Evolutionary conservation across 1,284 basidiomycete genomes (phyloP), one percentile per base, ranked within the genome.

Genomic region (Cryptococcus hybrid): DNA sequence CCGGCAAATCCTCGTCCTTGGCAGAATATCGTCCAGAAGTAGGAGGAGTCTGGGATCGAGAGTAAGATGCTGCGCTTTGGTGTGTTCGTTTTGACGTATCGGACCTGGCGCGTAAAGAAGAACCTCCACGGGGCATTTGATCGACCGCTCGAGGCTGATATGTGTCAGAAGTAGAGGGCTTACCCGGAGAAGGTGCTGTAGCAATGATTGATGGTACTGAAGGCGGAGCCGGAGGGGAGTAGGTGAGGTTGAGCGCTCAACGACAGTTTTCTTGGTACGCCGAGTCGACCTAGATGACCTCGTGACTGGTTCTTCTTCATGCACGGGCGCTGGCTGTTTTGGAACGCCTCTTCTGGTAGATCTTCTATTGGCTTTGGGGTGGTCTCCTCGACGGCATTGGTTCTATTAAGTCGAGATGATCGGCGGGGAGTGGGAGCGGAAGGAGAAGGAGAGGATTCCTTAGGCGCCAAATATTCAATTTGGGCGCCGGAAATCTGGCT

Each of bases 1-100:
- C 62, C 2, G 74, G 74, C 48, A 78, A 58, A 61, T 78, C 76
- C 58, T 78, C 76, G 35, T 78, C 76, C 30, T 65, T 67, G 5
- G 76, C 76, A 0, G 76, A 78, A 59, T 68, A 76, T 35, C 75
- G 62, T 30, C 75, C 75, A 2, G 62, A 55, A 7, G 57, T 50
- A 9, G 74, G 69, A 9, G 74, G 70, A 15, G 68, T 67, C 5
- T 66, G 67, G 1, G 70, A 69, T 43, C 73, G 64, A 24, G 70
- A 73, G 24, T 68, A 71, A 49, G 56, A 67, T 5, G 73, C 72
- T 0, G 74, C 68, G 11, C 70, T 68, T n/a, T 60, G 60, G 63
- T 77, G 76, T 30, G 67, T 61, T 43, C 76, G 59, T 53, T 69
- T 67, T 13, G 66, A 66, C 37, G 66, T 64, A 35, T 70, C 69